phyloP scores from a whole-genome alignment of 2,329 filamentous ascomycete genomes.

The Neocatenulostroma microsporum region DNA sequence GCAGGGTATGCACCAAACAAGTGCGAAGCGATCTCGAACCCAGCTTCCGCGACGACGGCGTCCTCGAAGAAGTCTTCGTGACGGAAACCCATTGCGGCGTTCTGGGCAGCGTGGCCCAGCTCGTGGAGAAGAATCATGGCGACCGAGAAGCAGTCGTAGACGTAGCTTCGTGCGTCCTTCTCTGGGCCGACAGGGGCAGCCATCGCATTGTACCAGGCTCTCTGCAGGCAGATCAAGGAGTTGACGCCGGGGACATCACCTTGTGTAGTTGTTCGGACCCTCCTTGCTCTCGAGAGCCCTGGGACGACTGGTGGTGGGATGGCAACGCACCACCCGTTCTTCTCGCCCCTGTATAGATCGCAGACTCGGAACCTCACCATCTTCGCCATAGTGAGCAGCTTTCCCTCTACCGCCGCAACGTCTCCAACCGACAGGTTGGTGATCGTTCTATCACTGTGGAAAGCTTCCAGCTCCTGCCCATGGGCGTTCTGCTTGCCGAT shows the following conservation, averaged over 20 bases:
- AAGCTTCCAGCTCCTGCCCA: not conserved
- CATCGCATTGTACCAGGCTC: too few relatives aligned
- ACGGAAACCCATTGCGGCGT: not conserved
- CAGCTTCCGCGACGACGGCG: not conserved
- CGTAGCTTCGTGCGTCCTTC: too few relatives aligned
- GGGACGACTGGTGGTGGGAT: not conserved
- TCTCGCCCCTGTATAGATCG: not conserved
- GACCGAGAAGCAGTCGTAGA: not conserved
- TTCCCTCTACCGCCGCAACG: not conserved
- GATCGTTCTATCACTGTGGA: not conserved
- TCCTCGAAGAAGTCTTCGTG: constrained; percentile 5
- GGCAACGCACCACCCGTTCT: not conserved
- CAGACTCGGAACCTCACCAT: not conserved
- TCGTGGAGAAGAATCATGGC: constrained; percentile 1
- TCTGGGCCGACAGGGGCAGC: too few relatives aligned
- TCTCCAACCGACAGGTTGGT: not conserved
- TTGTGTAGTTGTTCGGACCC: not conserved
- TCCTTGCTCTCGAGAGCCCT: not conserved
- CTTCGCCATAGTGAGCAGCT: not conserved
- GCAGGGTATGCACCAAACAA: constrained; percentile 1
- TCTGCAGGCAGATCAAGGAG: too few relatives aligned
- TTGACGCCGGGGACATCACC: too few relatives aligned
- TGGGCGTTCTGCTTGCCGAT: not conserved
- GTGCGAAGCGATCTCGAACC: not conserved
- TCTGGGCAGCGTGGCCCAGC: not conserved